phyloP scores from a whole-genome alignment of 2,329 filamentous ascomycete genomes.

The Colletotrichum chlorophyti region DNA sequence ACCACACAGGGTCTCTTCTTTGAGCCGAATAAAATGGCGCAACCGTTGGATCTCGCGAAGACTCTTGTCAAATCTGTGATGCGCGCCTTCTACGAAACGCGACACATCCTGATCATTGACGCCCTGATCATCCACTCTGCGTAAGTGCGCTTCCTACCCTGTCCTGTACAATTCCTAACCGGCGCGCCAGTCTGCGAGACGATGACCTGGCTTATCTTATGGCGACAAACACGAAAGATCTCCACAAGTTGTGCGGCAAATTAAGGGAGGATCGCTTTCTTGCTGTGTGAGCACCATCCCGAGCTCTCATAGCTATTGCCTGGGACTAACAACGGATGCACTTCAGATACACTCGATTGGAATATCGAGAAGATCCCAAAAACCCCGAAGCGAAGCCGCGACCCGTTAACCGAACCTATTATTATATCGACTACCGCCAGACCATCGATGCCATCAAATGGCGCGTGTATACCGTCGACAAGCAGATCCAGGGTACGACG shows the following conservation, averaged over 20 bases:
- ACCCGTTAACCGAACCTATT: conserved; percentile 88
- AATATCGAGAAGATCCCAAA: conserved; percentile 29
- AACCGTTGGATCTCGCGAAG: conserved; percentile 63
- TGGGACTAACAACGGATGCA: neutral
- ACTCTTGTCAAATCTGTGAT: conserved; percentile 85
- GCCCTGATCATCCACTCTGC: conserved; percentile 82
- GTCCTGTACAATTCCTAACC: conserved; percentile 34
- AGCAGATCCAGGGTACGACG: conserved; percentile 84
- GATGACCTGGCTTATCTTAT: conserved; percentile 88
- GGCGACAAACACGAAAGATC: conserved; percentile 88
- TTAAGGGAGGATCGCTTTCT: conserved; percentile 88
- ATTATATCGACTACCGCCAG: conserved; percentile 94
- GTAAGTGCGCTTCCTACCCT: conserved; percentile 54
- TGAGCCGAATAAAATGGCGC: conserved; percentile 3
- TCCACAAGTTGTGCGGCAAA: conserved; percentile 87
- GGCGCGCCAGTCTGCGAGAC: conserved; percentile 81
- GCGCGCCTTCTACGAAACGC: conserved; percentile 85
- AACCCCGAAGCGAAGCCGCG: conserved; percentile 75
- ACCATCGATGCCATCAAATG: conserved; percentile 97
- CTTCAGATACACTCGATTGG: conserved; percentile 26
- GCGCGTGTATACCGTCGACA: conserved; percentile 86
- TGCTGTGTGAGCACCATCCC: conserved; percentile 66
- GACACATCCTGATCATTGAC: conserved; percentile 85
- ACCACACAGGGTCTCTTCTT: too few species aligned
- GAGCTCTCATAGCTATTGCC: neutral